Evolutionary conservation across 2,329 filamentous ascomycete genomes (phyloP).

Genomic region (Scopulariopsis brevicaulis): DNA sequence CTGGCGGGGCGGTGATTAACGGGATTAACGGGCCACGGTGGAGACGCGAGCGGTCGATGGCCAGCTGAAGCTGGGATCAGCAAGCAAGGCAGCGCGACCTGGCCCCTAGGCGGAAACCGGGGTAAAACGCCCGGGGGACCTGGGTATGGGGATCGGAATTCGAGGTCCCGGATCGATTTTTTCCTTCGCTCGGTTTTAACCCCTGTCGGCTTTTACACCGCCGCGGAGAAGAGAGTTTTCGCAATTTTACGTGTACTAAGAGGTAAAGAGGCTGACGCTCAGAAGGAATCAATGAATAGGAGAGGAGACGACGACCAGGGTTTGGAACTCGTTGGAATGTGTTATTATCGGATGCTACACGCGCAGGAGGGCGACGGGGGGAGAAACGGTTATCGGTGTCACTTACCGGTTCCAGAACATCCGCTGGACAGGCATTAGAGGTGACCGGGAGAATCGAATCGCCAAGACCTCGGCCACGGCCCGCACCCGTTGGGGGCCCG

Average conservation of each 20-base stretch:
- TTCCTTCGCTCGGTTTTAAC: not conserved
- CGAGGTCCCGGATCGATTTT: not conserved
- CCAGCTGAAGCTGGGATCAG: not conserved
- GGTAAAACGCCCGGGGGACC: not conserved
- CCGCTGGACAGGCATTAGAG: too few relatives aligned
- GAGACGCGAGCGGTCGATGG: not conserved
- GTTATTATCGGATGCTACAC: too few relatives aligned
- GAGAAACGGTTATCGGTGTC: too few relatives aligned
- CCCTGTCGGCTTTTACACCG: not conserved
- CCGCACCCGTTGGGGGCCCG: not conserved
- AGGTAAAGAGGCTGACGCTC: too few relatives aligned
- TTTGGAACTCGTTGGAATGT: too few relatives aligned
- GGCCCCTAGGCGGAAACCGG: too few relatives aligned
- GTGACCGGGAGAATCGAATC: not conserved
- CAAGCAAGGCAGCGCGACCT: not conserved
- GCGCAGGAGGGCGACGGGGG: too few relatives aligned
- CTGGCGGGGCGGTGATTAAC: not conserved
- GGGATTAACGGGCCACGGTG: not conserved
- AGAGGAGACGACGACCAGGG: too few relatives aligned
- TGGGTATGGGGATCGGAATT: not conserved
- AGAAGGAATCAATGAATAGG: too few relatives aligned
- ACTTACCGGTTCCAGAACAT: too few relatives aligned
- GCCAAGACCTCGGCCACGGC: not conserved
- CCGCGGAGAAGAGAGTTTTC: not conserved
- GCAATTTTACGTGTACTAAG: too few relatives aligned